A percentile compares a stretch with the other conserved stretches of the same genome.
Evolutionary conservation across 768 basidiomycete species (phyloP).

Genomic region (Tremella mesenterica): DNA sequence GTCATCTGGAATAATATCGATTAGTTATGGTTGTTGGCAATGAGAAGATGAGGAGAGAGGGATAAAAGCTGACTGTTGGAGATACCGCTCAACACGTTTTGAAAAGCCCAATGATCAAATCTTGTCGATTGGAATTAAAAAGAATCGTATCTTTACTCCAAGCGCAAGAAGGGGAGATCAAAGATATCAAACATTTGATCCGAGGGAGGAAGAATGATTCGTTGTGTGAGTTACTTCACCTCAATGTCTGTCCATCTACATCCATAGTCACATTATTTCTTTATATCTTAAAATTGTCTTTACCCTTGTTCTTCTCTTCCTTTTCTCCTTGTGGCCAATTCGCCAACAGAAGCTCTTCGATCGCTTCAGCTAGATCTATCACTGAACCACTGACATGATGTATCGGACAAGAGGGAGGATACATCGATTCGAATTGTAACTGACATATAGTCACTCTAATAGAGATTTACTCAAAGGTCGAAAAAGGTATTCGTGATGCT

Average conservation of each 20-base stretch:
- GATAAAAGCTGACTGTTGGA: background rate
- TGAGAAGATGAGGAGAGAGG: background rate
- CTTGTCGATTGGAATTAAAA: background rate
- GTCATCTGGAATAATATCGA: background rate
- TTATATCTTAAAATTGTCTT: too few species aligned
- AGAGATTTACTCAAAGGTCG: conserved; percentile 16
- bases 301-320: too few species aligned
- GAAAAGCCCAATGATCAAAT: background rate
- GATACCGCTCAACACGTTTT: conserved; percentile 1
- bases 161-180: conserved; percentile 25
- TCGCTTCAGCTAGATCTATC: background rate
- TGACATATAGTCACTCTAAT: conserved; percentile 17
- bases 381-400: too few species aligned
- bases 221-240: conserved; percentile 24
- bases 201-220: conserved; percentile 10
- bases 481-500: background rate
- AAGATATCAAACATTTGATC: conserved; percentile 11
- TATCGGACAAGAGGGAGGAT: too few species aligned
- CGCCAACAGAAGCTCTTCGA: too few species aligned
- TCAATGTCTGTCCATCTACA: too few species aligned
- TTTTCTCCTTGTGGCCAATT: too few species aligned
- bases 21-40: background rate
- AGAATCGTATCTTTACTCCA: conserved; percentile 19
- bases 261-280: too few species aligned
- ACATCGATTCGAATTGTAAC: too few species aligned